A percentile compares a stretch with the other conserved stretches of the same genome.
Conservation (phyloP, 768 basidiomycete genomes). For the Leccinum arenicola region DNA sequence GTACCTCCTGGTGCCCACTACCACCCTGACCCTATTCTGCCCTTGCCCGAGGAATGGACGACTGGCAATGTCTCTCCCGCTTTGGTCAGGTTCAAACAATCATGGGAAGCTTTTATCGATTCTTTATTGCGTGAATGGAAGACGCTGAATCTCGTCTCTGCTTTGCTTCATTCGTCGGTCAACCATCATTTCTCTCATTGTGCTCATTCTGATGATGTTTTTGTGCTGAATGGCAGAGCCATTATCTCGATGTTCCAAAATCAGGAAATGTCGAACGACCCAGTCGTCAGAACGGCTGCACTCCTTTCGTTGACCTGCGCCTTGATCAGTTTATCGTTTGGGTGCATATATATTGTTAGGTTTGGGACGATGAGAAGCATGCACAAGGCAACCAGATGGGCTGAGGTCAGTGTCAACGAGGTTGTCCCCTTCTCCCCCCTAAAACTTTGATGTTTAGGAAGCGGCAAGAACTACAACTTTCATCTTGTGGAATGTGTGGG, state of each 20-base stretch:
- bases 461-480: slow-evolving; percentile 48
- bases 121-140: slow-evolving; percentile 74
- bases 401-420: slow-evolving; percentile 45
- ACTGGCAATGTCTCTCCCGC: slow-evolving; percentile 55
- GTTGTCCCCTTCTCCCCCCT: background rate
- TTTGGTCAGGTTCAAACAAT: slow-evolving; percentile 56
- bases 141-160: slow-evolving; percentile 72
- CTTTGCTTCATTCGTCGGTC: slow-evolving; percentile 50
- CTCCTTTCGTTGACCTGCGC: slow-evolving; percentile 65
- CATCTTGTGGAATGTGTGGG: slow-evolving; percentile 67
- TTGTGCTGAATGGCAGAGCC: slow-evolving; percentile 39
- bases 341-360: slow-evolving; percentile 70
- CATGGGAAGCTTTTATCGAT: slow-evolving; percentile 73
- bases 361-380: slow-evolving; percentile 73
- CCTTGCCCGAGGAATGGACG: slow-evolving; percentile 55
- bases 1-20: slow-evolving; percentile 27
- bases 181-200: background rate
- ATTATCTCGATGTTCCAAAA: slow-evolving; percentile 70
- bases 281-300: slow-evolving; percentile 59
- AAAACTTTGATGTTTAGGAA: slow-evolving; percentile 40
- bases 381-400: slow-evolving; percentile 70
- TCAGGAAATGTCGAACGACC: slow-evolving; percentile 49
- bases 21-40: slow-evolving; percentile 29
- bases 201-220: background rate
- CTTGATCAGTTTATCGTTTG: slow-evolving; percentile 68